These are phyloP conservation scores for Aspergillaceae sp. DNA, from an alignment of 2,329 filamentous ascomycete genomes.

Conservation along the genomic window DNA sequence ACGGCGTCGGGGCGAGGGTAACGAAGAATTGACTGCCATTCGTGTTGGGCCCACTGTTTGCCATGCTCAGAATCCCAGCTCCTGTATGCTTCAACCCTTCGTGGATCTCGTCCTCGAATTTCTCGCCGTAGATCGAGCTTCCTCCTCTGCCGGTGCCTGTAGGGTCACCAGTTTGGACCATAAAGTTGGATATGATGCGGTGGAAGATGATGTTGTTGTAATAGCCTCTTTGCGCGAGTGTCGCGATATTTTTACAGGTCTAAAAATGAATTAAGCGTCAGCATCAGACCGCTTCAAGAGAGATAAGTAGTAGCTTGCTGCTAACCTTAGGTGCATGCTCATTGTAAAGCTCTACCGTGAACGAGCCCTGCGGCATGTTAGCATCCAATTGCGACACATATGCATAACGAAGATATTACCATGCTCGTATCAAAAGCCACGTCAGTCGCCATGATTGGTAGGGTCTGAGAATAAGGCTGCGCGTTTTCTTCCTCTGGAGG, in stretches of 20 bases:
- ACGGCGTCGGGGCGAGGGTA: slow-evolving; percentile 86
- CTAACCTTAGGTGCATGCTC: slow-evolving; percentile 66
- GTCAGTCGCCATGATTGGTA: slow-evolving; percentile 59
- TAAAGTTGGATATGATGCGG: slow-evolving; percentile 91
- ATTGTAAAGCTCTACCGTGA: slow-evolving; percentile 84
- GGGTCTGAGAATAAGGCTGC: not conserved
- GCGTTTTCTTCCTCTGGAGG: not conserved
- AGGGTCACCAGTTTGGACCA: slow-evolving; percentile 91
- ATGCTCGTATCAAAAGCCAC: slow-evolving; percentile 78
- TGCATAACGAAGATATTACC: slow-evolving; percentile 41
- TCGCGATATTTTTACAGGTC: slow-evolving; percentile 80
- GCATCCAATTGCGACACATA: not conserved
- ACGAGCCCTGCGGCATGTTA: slow-evolving; percentile 55
- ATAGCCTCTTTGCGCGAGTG: slow-evolving; percentile 73
- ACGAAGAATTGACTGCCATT: slow-evolving; percentile 97
- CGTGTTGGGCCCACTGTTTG: slow-evolving; percentile 84
- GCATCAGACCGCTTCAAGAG: slow-evolving; percentile 1
- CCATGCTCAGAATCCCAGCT: slow-evolving; percentile 91
- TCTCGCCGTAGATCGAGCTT: slow-evolving; percentile 80
- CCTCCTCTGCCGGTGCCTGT: slow-evolving; percentile 90
- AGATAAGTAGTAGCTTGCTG: not conserved
- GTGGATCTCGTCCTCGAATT: slow-evolving; percentile 87
- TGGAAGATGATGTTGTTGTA: slow-evolving; percentile 84
- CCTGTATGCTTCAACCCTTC: slow-evolving; percentile 77
- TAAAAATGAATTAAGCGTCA: slow-evolving; percentile 24